Base-by-base conservation (phyloP, 164 flowering plant species). In the Magnolia officinalis region DNA sequence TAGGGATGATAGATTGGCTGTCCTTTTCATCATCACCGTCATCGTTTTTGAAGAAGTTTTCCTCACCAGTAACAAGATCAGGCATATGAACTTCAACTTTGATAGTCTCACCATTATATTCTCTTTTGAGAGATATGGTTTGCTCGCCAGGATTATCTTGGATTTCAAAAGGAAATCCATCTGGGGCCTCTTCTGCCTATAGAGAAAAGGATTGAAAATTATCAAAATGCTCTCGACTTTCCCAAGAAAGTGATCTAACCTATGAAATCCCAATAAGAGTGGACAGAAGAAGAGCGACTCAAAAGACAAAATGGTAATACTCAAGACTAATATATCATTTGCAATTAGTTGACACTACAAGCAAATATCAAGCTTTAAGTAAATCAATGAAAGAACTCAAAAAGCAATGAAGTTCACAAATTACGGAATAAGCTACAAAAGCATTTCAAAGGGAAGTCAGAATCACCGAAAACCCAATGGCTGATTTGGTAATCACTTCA, bases 51-150 rank as follows among this genome's bases (percentile, higher is more conserved):
- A 72, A 85, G 55, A 72, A 81, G 1, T 82, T 83, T 7, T 78
- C 86, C 7, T 86, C 87, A 31, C 88, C 91, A 11, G 90, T 85
- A 16, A 89, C 88, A 78, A 90, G 88, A 82, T 82, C 82, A 61
- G 97, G 90, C 92, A 89, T 90, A 78, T 89, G 84, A 80, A 96
- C 99, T 75, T 86, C 94, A 64, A 94, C 92, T 52, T 73, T 83
- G 63, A 96, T 88, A 37, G 55, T 79, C 82, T 96, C 98, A 52
- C 87, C 94, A 16, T 87, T 80, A 58, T 88, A 91, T 23, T 87
- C 84, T 78, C 97, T 88, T 73, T 76, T 84, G 74, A 96, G 79
- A 0, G 87, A 74, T 52, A 96, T 70, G 16, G 86, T 90, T 71
- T 84, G 88, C 18, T 76, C 75, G 50, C 95, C 95, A 9, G 87